phyloP scores from a whole-genome alignment of 2,329 filamentous ascomycete species.

The Coniella vitis region DNA sequence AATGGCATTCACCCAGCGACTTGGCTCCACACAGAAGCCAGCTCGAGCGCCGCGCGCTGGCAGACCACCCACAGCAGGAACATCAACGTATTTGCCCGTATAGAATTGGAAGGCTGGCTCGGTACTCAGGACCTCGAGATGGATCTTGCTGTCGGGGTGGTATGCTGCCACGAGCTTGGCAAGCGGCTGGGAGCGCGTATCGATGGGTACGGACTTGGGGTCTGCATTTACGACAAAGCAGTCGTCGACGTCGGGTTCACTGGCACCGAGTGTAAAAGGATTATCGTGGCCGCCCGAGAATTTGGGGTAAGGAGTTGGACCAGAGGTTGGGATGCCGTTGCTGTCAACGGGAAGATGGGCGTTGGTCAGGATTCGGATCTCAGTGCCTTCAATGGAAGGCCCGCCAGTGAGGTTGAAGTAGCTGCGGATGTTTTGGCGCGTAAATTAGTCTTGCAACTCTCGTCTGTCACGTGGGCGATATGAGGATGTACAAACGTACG shows the following conservation, averaged over 20 bases:
- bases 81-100: conserved; percentile 77
- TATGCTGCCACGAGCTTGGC: conserved; percentile 62
- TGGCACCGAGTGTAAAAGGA: conserved; percentile 64
- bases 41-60: conserved; percentile 61
- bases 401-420: conserved; percentile 60
- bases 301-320: conserved; percentile 56
- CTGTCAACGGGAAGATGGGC: conserved; percentile 68
- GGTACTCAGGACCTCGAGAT: conserved; percentile 82
- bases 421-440: conserved; percentile 23
- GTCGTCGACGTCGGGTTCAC: conserved; percentile 75
- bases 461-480: not conserved
- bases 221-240: conserved; percentile 75
- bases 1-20: conserved; percentile 80
- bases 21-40: conserved; percentile 89
- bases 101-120: conserved; percentile 98
- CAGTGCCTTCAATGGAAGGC: conserved; percentile 47
- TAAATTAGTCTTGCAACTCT: too few species aligned
- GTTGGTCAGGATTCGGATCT: conserved; percentile 60
- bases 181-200: conserved; percentile 58
- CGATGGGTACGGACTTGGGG: conserved; percentile 50
- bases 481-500: conserved; percentile 47
- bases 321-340: conserved; percentile 66
- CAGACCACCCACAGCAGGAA: conserved; percentile 57
- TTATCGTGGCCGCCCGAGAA: conserved; percentile 49
- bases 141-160: conserved; percentile 67